Conservation (phyloP, 2,329 filamentous ascomycete species). For the Curvularia sp. region DNA sequence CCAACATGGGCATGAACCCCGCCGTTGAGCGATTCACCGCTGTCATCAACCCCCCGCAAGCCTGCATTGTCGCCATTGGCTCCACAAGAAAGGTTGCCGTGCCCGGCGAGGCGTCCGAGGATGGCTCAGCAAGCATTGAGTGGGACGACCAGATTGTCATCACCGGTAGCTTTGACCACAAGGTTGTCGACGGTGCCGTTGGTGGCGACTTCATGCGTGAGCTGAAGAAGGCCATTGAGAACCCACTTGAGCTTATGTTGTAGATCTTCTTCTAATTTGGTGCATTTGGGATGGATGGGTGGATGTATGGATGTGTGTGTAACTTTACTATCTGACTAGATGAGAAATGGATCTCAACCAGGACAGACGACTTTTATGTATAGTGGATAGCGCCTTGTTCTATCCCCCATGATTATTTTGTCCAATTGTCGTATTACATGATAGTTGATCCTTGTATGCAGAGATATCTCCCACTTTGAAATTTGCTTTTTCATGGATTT, state of each 20-base stretch:
- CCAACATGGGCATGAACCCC: conserved; percentile 99
- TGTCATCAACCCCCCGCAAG: conserved; percentile 98
- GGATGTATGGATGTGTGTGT: conserved; percentile 20
- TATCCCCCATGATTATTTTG: conserved; percentile 20
- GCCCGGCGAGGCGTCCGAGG: conserved; percentile 77
- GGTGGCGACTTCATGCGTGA: conserved; percentile 96
- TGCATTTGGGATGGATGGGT: conserved; percentile 14
- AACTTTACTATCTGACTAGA: conserved; percentile 32
- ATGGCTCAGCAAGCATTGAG: conserved; percentile 74
- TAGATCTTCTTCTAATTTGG: conserved; percentile 55
- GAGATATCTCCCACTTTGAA: conserved; percentile 19
- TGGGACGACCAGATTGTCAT: conserved; percentile 98
- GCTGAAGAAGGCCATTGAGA: conserved; percentile 97
- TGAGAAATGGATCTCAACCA: conserved; percentile 19
- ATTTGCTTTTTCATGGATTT: neutral
- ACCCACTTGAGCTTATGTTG: conserved; percentile 92
- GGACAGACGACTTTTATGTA: conserved; percentile 38
- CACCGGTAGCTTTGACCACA: conserved; percentile 97
- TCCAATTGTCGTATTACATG: conserved; percentile 18
- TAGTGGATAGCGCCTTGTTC: conserved; percentile 38
- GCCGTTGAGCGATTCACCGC: conserved; percentile 97
- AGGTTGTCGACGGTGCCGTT: conserved; percentile 95
- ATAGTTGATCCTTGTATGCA: conserved; percentile 24
- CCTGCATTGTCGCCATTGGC: conserved; percentile 92
- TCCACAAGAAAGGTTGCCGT: conserved; percentile 95